phyloP scores from a whole-genome alignment of 1,139 yeast species.

The Blastobotrys aristatus region DNA sequence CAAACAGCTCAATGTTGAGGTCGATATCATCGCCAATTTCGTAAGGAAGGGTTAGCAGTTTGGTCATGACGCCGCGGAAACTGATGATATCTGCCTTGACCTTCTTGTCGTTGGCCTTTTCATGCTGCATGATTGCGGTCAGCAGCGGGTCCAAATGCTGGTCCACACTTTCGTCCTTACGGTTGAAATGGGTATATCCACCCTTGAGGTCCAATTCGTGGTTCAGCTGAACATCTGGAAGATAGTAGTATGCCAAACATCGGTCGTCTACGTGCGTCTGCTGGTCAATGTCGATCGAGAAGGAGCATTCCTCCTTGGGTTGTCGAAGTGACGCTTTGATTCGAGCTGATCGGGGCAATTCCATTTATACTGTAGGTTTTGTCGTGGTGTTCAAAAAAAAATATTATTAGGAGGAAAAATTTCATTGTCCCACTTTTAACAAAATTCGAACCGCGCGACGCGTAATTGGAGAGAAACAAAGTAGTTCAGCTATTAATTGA shows the following conservation, averaged over 20 bases:
- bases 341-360: conserved; percentile 29
- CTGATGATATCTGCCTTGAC: conserved; percentile 65
- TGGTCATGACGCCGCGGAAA: conserved; percentile 77
- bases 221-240: conserved; percentile 62
- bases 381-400: background rate
- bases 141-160: conserved; percentile 56
- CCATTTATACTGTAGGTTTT: background rate
- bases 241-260: conserved; percentile 60
- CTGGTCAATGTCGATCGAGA: conserved; percentile 49
- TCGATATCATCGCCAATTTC: conserved; percentile 53
- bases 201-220: conserved; percentile 53
- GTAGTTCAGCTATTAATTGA: no score
- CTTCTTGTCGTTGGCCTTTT: conserved; percentile 43
- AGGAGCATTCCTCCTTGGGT: conserved; percentile 66
- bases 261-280: conserved; percentile 49
- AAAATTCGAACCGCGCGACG: no score
- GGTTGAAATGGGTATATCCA: conserved; percentile 57
- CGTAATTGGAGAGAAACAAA: no score
- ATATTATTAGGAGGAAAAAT: background rate
- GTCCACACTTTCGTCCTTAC: conserved; percentile 48
- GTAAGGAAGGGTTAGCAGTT: conserved; percentile 58
- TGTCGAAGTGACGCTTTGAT: conserved; percentile 45
- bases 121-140: conserved; percentile 51
- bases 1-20: conserved; percentile 59
- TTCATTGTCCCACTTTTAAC: no score